Base-by-base conservation (phyloP, 352 stramenopile species). In the Phytophthora niederhauseri region DNA sequence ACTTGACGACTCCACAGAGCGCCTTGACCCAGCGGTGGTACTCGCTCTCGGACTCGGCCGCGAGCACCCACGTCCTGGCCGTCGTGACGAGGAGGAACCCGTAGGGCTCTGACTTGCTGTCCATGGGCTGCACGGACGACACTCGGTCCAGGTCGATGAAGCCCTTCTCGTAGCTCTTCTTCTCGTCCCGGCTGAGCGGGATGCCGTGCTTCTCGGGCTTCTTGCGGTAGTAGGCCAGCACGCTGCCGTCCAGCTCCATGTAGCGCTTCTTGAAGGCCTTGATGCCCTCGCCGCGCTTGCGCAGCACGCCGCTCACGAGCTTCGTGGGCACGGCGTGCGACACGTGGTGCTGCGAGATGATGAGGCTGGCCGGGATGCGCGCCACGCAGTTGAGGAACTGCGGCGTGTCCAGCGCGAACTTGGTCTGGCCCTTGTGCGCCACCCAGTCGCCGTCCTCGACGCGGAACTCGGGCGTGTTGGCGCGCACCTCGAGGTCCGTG, bases 381-480 rank as follows among this genome's bases (percentile, higher is more conserved):
- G 81, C 83, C 24, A 94, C 84, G 5, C 84, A 89, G 72, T 93
- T 93, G 48, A 95, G 76, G 26, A 75, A 75, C 62, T 75, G 68
- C 64, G 87, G 84, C 54, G 81, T 89, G 51, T 92, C 89, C 31
- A 95, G 66, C 51, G 80, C 73, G 11, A 90, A 78, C 56, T 71
- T 75, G 56, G 26, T 59, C 70, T 92, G 81, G 57, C 92, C 93
- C 68, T 78, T 78, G 73, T 95, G 87, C 20, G 87, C 87, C 15
- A 95, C 82, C 87, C 87, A 95, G 62, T 95, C 87, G 62, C 84
- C 78, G 63, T 93, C 80, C 41, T 91, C 77, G 14, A 95, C 78
- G 57, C 89, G 89, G 70, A 91, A 95, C 62, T 95, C 85, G 38
- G 87, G 87, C 48, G 87, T 95, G 63, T 95, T 93, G 26, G 87